These are phyloP conservation scores for Colletotrichum graminicola DNA, from an alignment of 2,329 filamentous ascomycete genomes.

Conservation along the genomic window DNA sequence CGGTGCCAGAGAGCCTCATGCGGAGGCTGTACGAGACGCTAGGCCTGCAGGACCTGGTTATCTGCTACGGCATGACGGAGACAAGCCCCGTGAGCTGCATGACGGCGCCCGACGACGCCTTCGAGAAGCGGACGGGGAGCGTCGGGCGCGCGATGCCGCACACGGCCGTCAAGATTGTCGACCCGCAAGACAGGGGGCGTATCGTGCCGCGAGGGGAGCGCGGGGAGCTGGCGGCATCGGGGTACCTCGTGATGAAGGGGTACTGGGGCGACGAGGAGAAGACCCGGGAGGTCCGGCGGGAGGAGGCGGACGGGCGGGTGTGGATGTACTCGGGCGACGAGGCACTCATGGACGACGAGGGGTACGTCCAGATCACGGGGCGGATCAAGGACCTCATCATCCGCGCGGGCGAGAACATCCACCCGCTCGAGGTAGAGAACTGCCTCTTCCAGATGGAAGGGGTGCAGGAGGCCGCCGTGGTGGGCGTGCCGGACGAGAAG, in stretches of 20 bases:
- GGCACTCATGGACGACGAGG: constrained; percentile 83
- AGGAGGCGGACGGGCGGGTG: constrained; percentile 63
- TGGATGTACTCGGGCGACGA: constrained; percentile 98
- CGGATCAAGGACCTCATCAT: constrained; percentile 97
- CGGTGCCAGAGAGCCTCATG: constrained; percentile 88
- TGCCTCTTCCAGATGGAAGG: constrained; percentile 80
- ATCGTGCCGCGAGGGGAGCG: constrained; percentile 74
- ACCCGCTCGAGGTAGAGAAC: constrained; percentile 93
- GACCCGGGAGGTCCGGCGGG: constrained; percentile 75
- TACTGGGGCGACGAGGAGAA: constrained; percentile 83
- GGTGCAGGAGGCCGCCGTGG: constrained; percentile 83
- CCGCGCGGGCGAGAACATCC: constrained; percentile 94
- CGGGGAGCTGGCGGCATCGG: constrained; percentile 86
- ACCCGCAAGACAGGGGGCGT: constrained; percentile 68
- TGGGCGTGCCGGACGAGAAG: constrained; percentile 83
- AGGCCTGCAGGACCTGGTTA: constrained; percentile 85
- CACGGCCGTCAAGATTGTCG: constrained; percentile 81
- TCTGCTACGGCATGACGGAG: constrained; percentile 98
- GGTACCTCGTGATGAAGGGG: constrained; percentile 90
- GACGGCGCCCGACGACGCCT: constrained; percentile 82
- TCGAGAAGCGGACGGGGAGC: constrained; percentile 77
- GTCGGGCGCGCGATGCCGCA: constrained; percentile 90
- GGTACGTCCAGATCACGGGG: constrained; percentile 90
- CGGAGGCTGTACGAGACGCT: constrained; percentile 77
- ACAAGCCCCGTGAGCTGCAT: constrained; percentile 84